Conservation (phyloP, 805 yeast genomes). For the Myxozyma mucilagina region DNA sequence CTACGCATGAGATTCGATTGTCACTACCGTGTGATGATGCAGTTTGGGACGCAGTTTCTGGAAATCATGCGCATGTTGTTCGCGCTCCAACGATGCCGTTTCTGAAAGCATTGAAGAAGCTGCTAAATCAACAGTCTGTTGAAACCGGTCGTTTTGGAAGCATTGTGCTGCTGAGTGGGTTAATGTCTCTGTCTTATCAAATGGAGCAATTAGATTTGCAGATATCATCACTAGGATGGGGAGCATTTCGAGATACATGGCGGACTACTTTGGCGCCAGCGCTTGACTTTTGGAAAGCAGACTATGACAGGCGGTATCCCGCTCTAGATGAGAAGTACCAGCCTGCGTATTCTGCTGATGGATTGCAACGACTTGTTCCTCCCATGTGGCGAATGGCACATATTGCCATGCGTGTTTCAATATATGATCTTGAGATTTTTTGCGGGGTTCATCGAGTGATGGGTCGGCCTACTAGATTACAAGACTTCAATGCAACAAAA, state of each 20-base stretch:
- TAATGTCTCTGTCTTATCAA: constrained; percentile 65
- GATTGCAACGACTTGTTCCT: constrained; percentile 18
- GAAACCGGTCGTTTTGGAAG: constrained; percentile 61
- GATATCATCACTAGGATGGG: constrained; percentile 50
- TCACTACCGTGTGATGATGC: constrained; percentile 64
- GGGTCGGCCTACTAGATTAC: constrained; percentile 60
- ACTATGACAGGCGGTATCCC: constrained; percentile 33
- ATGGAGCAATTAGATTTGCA: constrained; percentile 73
- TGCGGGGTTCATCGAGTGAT: constrained; percentile 83
- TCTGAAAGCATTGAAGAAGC: constrained; percentile 56
- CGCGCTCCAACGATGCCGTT: constrained; percentile 46
- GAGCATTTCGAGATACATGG: constrained; percentile 55
- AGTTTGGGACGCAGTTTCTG: constrained; percentile 51
- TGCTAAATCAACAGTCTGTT: constrained; percentile 55
- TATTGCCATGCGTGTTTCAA: constrained; percentile 56
- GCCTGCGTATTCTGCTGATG: neutral
- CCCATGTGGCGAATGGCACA: constrained; percentile 32
- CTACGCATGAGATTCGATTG: constrained; percentile 62
- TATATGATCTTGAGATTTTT: constrained; percentile 73
- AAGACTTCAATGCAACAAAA: constrained; percentile 52
- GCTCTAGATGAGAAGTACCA: neutral
- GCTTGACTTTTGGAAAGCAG: constrained; percentile 62
- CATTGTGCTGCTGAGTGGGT: constrained; percentile 64
- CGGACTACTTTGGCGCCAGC: constrained; percentile 68
- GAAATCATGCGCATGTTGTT: constrained; percentile 30